Evolutionary conservation across 1,139 yeast genomes (phyloP).

Genomic region (Kurtzmaniella quercitrusa): DNA sequence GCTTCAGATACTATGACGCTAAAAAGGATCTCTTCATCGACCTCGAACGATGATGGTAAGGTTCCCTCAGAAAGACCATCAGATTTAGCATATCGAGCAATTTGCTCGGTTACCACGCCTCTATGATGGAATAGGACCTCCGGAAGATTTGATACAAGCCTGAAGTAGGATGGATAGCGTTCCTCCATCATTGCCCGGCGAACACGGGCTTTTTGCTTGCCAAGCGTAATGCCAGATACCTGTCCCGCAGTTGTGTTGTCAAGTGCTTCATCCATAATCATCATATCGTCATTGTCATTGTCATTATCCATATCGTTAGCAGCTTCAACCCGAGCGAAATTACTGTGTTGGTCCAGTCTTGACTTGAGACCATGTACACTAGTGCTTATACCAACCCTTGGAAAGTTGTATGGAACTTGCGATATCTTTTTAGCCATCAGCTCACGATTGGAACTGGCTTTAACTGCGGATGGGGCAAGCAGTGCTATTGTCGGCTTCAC

Average conservation of each 20-base stretch:
- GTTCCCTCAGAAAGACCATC: constrained; percentile 19
- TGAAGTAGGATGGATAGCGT: constrained; percentile 38
- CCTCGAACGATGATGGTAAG: constrained; percentile 24
- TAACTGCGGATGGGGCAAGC: constrained; percentile 6
- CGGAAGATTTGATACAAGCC: constrained; percentile 32
- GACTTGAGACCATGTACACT: constrained; percentile 43
- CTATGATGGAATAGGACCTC: constrained; percentile 36
- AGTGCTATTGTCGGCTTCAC: constrained; percentile 27
- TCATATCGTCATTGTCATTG: constrained; percentile 44
- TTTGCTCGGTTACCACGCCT: constrained; percentile 28
- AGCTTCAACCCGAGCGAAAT: background rate
- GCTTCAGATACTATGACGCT: constrained; percentile 28
- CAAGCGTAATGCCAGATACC: constrained; percentile 31
- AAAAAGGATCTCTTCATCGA: constrained; percentile 38
- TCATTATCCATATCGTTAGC: constrained; percentile 15
- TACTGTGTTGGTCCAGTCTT: constrained; percentile 8
- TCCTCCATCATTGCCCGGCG: constrained; percentile 29
- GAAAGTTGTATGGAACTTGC: constrained; percentile 37
- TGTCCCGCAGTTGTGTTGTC: constrained; percentile 18
- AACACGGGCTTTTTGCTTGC: constrained; percentile 30
- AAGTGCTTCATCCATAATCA: constrained; percentile 12
- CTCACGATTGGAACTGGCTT: constrained; percentile 2
- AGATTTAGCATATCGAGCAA: constrained; percentile 22
- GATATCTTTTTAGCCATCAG: constrained; percentile 22
- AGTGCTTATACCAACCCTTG: constrained; percentile 46